Base-by-base conservation (phyloP, 352 stramenopile genomes). In the Globisporangium nodosum region DNA sequence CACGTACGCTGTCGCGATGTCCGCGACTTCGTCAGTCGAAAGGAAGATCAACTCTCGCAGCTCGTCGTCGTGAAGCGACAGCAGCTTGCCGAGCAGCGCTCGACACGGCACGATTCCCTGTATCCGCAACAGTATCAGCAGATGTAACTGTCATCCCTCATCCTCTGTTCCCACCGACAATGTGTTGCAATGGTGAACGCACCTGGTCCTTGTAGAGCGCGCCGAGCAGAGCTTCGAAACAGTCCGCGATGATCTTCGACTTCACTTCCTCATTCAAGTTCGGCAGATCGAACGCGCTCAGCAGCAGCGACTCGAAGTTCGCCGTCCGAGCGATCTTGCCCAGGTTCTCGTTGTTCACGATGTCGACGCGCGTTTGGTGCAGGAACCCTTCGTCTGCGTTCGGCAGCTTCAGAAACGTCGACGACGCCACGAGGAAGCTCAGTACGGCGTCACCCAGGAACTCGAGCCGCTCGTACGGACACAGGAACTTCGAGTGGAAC, bases 401-500 rank as follows among this genome's bases (percentile, higher is more conserved):
- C n/a, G 75, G 78, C 27, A 91, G 58, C 64, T 94, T 89, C n/a
- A 92, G 54, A 57, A 92, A 93, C 15, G 79, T 66, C 18, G 84
- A 90, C 13, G 82, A 90, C 21, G 86, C 83, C 40, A 92, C 77
- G 13, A 96, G 61, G 56, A 94, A 91, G 24, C 82, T 85, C n/a
- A 96, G 68, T 53, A 92, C 86, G 0, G 84, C 80, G 48, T 96
- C 85, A 13, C 86, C 86, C 0, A 96, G 58, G 65, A 94, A 96
- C 64, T 92, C 84, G 24, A 96, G 69, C 3, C 86, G 81, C 39
- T 94, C 84, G 58, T 95, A 93, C 47, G 85, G 78, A 48, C 83
- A 92, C 42, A 90, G 59, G 52, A 80, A 93, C 13, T 74, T 74
- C 4, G 84, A 90, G 60, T 89, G 75, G 30, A 88, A 90, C 57